Percentiles rank a stretch among this genome's conserved stretches.
Evolutionary conservation across 1,139 yeast species (phyloP).

Genomic region (Yamadazyma triangularis): DNA sequence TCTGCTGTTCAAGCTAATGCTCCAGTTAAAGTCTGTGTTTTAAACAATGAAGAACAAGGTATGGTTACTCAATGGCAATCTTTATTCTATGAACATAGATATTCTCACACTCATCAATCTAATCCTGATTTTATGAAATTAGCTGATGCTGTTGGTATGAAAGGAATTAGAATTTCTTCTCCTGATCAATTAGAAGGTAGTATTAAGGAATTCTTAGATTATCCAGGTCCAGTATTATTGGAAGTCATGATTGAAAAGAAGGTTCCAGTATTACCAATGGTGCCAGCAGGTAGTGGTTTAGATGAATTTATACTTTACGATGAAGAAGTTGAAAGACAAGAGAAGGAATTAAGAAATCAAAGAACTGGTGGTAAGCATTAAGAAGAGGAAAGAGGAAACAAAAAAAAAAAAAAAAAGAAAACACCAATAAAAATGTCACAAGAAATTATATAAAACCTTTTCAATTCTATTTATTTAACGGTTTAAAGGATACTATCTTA

Average conservation of each 20-base stretch:
- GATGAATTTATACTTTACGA: slow-evolving; percentile 90
- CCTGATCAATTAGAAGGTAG: slow-evolving; percentile 60
- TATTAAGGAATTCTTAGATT: slow-evolving; percentile 69
- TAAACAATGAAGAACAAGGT: slow-evolving; percentile 98
- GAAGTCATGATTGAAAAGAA: slow-evolving; percentile 92
- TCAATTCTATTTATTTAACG: background rate
- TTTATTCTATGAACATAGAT: slow-evolving; percentile 92
- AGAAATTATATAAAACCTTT: no score
- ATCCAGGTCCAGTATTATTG: slow-evolving; percentile 78
- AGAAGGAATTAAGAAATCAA: slow-evolving; percentile 57
- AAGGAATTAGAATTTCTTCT: slow-evolving; percentile 68
- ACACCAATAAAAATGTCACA: no score
- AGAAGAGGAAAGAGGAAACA: no score
- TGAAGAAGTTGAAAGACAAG: slow-evolving; percentile 71
- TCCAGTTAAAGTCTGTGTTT: slow-evolving; percentile 82
- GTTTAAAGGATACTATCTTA: no score
- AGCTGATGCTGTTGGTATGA: slow-evolving; percentile 91
- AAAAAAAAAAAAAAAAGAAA: no score
- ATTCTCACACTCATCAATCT: slow-evolving; percentile 91
- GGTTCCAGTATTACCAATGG: slow-evolving; percentile 98
- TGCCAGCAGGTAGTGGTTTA: slow-evolving; percentile 91
- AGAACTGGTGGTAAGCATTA: slow-evolving; percentile 56
- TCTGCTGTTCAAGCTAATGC: slow-evolving; percentile 93
- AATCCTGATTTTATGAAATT: slow-evolving; percentile 92
- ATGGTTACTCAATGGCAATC: slow-evolving; percentile 99